A percentile compares a stretch with the other conserved stretches of the same genome.
phyloP scores from a whole-genome alignment of 257 asterid genomes.

The Buddleja alternifolia region DNA sequence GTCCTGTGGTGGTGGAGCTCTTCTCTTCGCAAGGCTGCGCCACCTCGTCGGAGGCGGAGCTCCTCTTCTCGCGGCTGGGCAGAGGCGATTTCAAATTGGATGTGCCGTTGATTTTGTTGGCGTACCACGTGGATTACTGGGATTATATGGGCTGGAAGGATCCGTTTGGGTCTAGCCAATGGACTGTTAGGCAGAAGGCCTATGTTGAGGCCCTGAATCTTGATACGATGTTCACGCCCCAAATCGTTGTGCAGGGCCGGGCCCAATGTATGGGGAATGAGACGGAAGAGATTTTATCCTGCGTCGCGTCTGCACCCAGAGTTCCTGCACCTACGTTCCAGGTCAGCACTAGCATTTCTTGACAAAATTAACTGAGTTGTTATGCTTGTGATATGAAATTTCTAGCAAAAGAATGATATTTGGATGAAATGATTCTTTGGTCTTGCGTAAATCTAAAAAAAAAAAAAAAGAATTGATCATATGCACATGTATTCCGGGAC shows the following conservation, averaged over 20 bases:
- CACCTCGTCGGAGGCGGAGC: constrained; percentile 87
- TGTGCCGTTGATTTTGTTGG: constrained; percentile 66
- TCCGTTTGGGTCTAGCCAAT: constrained; percentile 73
- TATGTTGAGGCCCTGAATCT: constrained; percentile 72
- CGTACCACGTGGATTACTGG: constrained; percentile 90
- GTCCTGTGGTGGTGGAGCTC: constrained; percentile 80
- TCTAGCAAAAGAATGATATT: too few relatives aligned
- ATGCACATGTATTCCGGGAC: too few relatives aligned
- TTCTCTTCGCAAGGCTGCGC: constrained; percentile 96
- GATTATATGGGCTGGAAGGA: constrained; percentile 96
- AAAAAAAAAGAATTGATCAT: too few relatives aligned
- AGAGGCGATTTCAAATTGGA: constrained; percentile 80
- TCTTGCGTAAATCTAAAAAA: too few relatives aligned
- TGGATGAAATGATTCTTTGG: too few relatives aligned
- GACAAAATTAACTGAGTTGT: too few relatives aligned
- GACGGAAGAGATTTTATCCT: constrained; percentile 52
- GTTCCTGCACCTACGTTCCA: constrained; percentile 70
- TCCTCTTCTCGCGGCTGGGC: constrained; percentile 77
- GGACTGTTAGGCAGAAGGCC: constrained; percentile 93
- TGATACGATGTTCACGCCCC: constrained; percentile 83
- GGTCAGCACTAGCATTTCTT: constrained; percentile 38
- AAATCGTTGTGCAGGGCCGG: constrained; percentile 73
- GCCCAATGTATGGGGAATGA: constrained; percentile 69
- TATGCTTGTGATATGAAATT: too few relatives aligned
- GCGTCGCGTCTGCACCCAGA: constrained; percentile 60